Evolutionary conservation across 148 eudicot species (phyloP), one percentile per base, ranked within the genome.

Genomic region (Rheum nobile): DNA sequence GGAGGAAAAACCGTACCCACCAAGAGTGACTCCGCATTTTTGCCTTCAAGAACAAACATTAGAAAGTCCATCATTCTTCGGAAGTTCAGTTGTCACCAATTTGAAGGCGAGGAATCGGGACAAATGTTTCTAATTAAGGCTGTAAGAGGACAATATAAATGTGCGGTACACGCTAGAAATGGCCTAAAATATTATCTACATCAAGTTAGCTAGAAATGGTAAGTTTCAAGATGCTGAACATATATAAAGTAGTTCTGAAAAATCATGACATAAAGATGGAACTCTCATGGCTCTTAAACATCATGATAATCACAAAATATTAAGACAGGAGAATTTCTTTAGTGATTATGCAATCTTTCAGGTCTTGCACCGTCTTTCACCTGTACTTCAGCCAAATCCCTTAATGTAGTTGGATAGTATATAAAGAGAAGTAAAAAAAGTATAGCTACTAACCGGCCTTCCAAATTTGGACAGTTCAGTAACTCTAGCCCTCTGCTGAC

Each of bases 381-480:
- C 17, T 48, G 8, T 54, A 3, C 29, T 54, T 46, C 50, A 46
- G 50, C 50, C 50, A 46, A 46, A 46, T 46, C 12, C n/a, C 50
- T 46, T 46, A 46, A 16, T 46, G 12, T 17, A 46, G 50, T 13
- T 46, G 50, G 12, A n/a, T 7, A 52, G 4, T 1, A 7, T n/a
- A 9, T 2, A 12, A 19, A 26, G 65, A 57, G 65, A 3, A 26
- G 21, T 48, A 11, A 57, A 24, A 16, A 47, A 22, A 22, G 26
- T 3, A 67, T 69, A 46, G 73, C 32, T 29, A 82, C 96, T 94
- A 81, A 95, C 99, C 32, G 99, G 97, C 19, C 99, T 93, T 21
- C 97, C 94, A 77, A 95, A 95, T 79, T 87, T 95, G 57, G 97
- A 87, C 26, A 88, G 83, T 78, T 91, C 99, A 19, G 92, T 84